A percentile compares a stretch with the other conserved stretches of the same genome.
Evolutionary conservation across 331 rosid genomes (phyloP).

Genomic region (Prunus yedoensis): DNA sequence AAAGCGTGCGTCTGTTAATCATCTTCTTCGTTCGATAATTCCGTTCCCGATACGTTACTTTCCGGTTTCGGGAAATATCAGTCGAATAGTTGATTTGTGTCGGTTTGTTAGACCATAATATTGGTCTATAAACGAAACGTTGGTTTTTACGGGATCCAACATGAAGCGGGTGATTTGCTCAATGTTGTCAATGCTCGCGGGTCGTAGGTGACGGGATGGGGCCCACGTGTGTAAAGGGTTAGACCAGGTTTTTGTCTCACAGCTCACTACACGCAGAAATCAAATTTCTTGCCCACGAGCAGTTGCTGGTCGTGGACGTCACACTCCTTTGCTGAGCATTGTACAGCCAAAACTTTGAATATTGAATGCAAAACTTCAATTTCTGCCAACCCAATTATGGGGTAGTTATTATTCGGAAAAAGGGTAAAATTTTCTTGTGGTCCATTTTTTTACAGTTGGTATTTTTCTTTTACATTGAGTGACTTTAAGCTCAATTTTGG

Average conservation of each 20-base stretch:
- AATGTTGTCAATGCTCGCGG: neutral
- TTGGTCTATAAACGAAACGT: neutral
- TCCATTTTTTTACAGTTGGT: neutral
- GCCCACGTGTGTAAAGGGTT: neutral
- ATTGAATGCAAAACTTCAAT: neutral
- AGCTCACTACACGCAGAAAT: neutral
- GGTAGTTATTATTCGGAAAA: neutral
- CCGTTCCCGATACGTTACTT: neutral
- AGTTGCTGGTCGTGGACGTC: neutral
- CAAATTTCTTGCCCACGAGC: neutral
- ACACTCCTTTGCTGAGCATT: neutral
- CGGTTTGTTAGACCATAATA: neutral
- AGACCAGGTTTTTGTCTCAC: conserved; percentile 4
- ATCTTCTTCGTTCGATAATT: neutral
- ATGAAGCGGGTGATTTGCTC: neutral
- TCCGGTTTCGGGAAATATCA: neutral
- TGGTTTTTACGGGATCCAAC: neutral
- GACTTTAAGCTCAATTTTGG: neutral
- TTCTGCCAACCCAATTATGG: neutral
- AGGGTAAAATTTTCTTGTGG: neutral
- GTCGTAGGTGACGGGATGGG: neutral
- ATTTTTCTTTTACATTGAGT: neutral
- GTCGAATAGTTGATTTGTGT: neutral
- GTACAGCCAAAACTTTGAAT: too few relatives aligned
- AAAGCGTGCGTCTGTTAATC: neutral